phyloP scores from a whole-genome alignment of 257 asterid species.

The Jacaranda mimosifolia region DNA sequence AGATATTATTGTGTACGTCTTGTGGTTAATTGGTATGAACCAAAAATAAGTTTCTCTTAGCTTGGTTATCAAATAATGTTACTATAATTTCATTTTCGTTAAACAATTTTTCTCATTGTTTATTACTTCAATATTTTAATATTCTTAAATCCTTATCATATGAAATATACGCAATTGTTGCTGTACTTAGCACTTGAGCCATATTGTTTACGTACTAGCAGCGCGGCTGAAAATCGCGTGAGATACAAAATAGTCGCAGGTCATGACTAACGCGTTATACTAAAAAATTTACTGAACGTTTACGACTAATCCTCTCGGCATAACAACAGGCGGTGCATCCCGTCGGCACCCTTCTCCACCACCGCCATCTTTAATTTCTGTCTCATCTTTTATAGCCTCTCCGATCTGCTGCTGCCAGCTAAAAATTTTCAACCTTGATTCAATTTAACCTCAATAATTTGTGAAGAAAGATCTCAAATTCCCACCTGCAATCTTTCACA shows the following conservation, averaged over 20 bases:
- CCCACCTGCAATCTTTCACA: conserved; percentile 28
- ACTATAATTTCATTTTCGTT: no score
- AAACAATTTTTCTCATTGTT: no score
- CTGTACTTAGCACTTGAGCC: no score
- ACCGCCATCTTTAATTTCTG: background rate
- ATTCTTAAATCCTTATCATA: no score
- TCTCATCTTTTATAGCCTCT: background rate
- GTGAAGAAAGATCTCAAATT: background rate
- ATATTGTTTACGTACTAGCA: no score
- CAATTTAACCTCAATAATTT: background rate
- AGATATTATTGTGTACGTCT: no score
- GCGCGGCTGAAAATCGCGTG: background rate
- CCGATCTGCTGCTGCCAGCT: background rate
- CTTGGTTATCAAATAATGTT: no score
- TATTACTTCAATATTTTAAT: no score
- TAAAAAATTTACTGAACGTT: background rate
- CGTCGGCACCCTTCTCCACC: conserved; percentile 6
- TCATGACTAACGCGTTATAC: background rate
- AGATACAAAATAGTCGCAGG: background rate
- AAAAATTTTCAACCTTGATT: background rate
- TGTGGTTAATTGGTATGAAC: no score
- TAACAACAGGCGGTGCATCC: conserved; percentile 21
- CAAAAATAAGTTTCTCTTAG: no score
- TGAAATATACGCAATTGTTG: no score
- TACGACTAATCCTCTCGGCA: no score